These are phyloP conservation scores for Hamamelis virginiana DNA, from an alignment of 164 flowering plant genomes.

Conservation along the genomic window DNA sequence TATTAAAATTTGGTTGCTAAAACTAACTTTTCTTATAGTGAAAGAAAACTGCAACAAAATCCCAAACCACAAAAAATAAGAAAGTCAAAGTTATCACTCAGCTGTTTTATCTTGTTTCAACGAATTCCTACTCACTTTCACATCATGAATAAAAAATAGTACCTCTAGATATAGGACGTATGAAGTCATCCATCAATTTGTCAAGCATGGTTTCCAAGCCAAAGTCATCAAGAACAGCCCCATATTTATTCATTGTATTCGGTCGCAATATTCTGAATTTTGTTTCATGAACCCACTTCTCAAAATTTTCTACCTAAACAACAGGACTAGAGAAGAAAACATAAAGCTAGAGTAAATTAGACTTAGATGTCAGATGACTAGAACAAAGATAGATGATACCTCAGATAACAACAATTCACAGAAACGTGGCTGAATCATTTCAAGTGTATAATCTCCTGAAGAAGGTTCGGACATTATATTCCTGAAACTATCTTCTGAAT, in stretches of 20 bases:
- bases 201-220: constrained; percentile 89
- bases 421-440: constrained; percentile 76
- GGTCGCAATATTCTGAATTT: constrained; percentile 87
- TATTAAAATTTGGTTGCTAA: too few species aligned
- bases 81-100: constrained; percentile 1
- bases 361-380: constrained; percentile 4
- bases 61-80: neutral
- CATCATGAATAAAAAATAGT: constrained; percentile 9
- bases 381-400: constrained; percentile 37
- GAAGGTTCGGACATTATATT: constrained; percentile 72
- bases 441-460: constrained; percentile 77
- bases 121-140: neutral
- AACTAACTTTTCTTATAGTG: too few species aligned
- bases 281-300: constrained; percentile 77
- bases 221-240: constrained; percentile 98
- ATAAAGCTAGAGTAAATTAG: constrained; percentile 11
- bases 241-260: constrained; percentile 91
- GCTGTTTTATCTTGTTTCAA: neutral
- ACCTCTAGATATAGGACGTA: constrained; percentile 87
- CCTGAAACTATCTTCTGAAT: constrained; percentile 69
- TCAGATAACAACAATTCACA: constrained; percentile 66
- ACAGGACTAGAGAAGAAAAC: constrained; percentile 32
- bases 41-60: constrained; percentile 67
- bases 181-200: constrained; percentile 70
- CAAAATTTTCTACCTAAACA: constrained; percentile 82